Conservation (phyloP, 1,284 basidiomycete genomes). For the Fomitopsis betulina region DNA sequence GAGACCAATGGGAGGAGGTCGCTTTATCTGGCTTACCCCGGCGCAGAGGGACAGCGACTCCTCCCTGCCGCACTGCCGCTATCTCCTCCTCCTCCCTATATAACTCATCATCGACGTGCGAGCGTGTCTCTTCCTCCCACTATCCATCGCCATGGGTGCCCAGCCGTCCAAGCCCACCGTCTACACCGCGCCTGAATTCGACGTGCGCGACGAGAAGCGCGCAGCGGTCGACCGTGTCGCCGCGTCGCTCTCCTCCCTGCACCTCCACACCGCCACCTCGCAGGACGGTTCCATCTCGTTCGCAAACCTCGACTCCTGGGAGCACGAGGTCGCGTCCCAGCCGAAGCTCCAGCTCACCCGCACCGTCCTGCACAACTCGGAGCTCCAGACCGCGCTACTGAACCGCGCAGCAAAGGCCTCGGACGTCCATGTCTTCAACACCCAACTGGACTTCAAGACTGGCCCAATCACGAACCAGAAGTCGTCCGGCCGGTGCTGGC, state of each 20-base stretch:
- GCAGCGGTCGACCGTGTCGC: constrained; percentile 13
- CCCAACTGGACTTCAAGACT: constrained; percentile 74
- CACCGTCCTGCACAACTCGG: constrained; percentile 73
- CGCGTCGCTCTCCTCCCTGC: constrained; percentile 16
- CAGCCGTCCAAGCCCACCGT: constrained; percentile 37
- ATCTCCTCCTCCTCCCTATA: not conserved
- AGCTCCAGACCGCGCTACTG: constrained; percentile 65
- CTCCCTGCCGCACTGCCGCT: not conserved
- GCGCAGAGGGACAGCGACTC: not conserved
- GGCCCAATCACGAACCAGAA: constrained; percentile 87
- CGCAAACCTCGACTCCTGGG: constrained; percentile 61
- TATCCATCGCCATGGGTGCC: constrained; percentile 43
- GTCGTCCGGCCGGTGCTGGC: constrained; percentile 86
- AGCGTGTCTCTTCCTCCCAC: not conserved
- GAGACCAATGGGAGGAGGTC: not conserved
- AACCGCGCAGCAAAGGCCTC: constrained; percentile 60
- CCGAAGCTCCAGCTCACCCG: constrained; percentile 76
- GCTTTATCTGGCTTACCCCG: not conserved
- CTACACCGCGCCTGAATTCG: constrained; percentile 22
- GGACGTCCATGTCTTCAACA: constrained; percentile 84
- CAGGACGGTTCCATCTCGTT: constrained; percentile 56
- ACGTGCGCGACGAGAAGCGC: constrained; percentile 31
- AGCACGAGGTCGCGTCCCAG: constrained; percentile 48
- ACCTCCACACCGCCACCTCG: constrained; percentile 24
- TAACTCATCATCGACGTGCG: not conserved